Conservation (phyloP, 1,284 basidiomycete species). For the Ceratobasidium sp. region DNA sequence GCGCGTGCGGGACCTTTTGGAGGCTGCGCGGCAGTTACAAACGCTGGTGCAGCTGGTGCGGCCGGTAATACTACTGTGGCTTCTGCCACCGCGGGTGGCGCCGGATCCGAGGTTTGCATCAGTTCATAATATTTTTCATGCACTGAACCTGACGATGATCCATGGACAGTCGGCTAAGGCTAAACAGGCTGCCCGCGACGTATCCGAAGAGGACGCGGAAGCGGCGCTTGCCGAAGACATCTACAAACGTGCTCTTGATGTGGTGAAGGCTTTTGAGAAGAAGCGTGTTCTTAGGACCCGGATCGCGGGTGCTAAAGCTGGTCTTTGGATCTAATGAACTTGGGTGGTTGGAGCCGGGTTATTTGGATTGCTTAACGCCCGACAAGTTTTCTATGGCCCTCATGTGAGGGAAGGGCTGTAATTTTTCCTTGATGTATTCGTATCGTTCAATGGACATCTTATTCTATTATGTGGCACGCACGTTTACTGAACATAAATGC, state of each 20-base stretch:
- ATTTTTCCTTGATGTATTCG: too few species aligned
- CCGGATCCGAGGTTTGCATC: slow-evolving; percentile 15
- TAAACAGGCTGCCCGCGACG: slow-evolving; percentile 32
- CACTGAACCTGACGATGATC: neutral
- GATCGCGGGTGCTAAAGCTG: slow-evolving; percentile 41
- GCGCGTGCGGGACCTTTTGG: slow-evolving; percentile 49
- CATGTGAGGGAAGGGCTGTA: too few species aligned
- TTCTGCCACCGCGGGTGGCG: slow-evolving; percentile 3
- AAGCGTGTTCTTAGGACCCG: slow-evolving; percentile 41
- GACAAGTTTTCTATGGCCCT: too few species aligned
- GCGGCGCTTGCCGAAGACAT: slow-evolving; percentile 28
- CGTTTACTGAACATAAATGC: too few species aligned
- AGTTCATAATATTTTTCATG: neutral
- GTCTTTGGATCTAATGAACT: slow-evolving; percentile 42
- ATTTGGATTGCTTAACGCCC: too few species aligned
- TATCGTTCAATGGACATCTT: too few species aligned
- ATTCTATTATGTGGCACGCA: too few species aligned
- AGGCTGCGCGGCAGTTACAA: slow-evolving; percentile 47
- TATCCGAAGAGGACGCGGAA: slow-evolving; percentile 15
- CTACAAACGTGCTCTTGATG: slow-evolving; percentile 35
- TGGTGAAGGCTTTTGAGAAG: slow-evolving; percentile 27
- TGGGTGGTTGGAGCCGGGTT: too few species aligned
- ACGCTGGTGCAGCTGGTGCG: slow-evolving; percentile 13
- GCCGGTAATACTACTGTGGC: slow-evolving; percentile 19
- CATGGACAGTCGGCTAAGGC: neutral